A percentile compares a stretch with the other conserved stretches of the same genome.
Evolutionary conservation across 2,329 filamentous ascomycete species (phyloP).

Genomic region (Coniella vitis): DNA sequence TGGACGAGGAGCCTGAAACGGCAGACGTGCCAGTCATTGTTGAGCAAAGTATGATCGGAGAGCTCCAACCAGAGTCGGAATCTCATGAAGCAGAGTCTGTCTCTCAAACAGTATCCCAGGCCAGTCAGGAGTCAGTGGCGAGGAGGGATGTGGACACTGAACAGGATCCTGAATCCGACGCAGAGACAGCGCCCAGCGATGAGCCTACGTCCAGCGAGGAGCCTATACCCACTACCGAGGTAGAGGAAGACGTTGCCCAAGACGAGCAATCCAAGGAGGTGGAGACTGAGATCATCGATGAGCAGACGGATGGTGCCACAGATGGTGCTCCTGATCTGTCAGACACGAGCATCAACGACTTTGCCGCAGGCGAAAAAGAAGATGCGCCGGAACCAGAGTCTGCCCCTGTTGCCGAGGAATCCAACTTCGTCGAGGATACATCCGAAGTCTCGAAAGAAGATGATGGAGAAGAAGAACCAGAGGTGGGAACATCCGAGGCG

Average conservation of each 20-base stretch:
- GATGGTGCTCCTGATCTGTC: too few relatives aligned
- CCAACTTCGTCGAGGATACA: background rate
- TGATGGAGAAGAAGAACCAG: constrained; percentile 1
- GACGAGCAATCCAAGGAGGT: background rate
- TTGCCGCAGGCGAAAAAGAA: constrained; percentile 12
- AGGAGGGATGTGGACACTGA: constrained; percentile 22
- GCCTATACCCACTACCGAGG: background rate
- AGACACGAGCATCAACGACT: background rate
- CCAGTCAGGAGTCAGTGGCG: background rate
- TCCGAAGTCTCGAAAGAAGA: constrained; percentile 4
- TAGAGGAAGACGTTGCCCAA: background rate
- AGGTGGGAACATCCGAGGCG: background rate
- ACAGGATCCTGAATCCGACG: constrained; percentile 4
- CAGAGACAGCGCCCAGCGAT: constrained; percentile 16
- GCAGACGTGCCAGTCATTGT: constrained; percentile 33
- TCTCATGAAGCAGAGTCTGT: constrained; percentile 23
- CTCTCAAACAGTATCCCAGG: background rate
- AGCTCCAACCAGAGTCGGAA: background rate
- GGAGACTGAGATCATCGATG: background rate
- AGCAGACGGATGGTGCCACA: background rate
- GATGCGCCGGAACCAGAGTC: constrained; percentile 14
- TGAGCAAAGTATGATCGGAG: constrained; percentile 24
- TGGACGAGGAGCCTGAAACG: constrained; percentile 40
- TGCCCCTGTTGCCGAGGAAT: constrained; percentile 10
- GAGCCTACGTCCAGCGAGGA: constrained; percentile 7